Evolutionary conservation across 2,329 filamentous ascomycete genomes (phyloP).

Genomic region (Aspergillus versicolor): DNA sequence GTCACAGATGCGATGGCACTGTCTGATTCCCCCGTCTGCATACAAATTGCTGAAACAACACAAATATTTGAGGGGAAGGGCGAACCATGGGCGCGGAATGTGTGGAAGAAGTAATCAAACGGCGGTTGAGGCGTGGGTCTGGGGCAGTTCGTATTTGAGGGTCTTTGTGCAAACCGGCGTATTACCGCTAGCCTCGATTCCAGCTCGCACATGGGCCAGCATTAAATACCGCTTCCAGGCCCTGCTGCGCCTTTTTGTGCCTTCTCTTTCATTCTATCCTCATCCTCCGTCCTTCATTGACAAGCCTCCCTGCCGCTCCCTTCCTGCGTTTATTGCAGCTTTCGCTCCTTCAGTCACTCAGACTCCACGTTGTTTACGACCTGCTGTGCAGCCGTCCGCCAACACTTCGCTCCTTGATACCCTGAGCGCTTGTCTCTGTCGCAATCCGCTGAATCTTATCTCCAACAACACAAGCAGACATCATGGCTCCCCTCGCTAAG

Average conservation of each 20-base stretch:
- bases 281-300: slow-evolving; percentile 9
- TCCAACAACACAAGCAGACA: slow-evolving; percentile 9
- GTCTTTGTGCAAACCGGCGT: not conserved
- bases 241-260: not conserved
- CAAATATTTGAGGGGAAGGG: not conserved
- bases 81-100: not conserved
- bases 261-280: slow-evolving; percentile 5
- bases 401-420: slow-evolving; percentile 13
- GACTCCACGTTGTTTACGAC: slow-evolving; percentile 7
- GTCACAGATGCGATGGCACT: slow-evolving; percentile 11
- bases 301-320: slow-evolving; percentile 20
- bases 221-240: slow-evolving; percentile 15
- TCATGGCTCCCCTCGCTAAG: slow-evolving; percentile 41
- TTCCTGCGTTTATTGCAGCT: slow-evolving; percentile 10
- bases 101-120: not conserved
- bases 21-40: not conserved
- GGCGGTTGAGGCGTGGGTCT: slow-evolving; percentile 1
- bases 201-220: not conserved
- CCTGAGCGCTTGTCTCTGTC: slow-evolving; percentile 10
- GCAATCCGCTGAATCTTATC: not conserved
- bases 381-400: slow-evolving; percentile 23
- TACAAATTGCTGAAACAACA: not conserved
- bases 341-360: slow-evolving; percentile 10
- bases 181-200: not conserved
- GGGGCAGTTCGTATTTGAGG: not conserved